A percentile compares a stretch with the other conserved stretches of the same genome.
phyloP scores from a whole-genome alignment of 1,284 basidiomycete species.

The Sanghuangporus baumii region DNA sequence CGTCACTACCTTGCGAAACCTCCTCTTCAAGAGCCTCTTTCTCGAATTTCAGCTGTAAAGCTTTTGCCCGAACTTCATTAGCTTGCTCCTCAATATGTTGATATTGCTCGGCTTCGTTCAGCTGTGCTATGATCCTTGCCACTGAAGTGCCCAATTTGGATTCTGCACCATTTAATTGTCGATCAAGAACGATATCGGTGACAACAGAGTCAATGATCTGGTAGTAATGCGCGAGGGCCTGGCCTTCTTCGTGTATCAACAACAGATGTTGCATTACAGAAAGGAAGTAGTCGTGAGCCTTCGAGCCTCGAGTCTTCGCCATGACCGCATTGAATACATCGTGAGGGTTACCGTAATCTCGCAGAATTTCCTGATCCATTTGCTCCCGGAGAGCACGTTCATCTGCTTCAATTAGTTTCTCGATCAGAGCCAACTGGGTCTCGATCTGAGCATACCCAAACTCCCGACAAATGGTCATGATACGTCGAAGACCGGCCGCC shows the following conservation, averaged over 20 bases:
- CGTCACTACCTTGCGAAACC: constrained; percentile 74
- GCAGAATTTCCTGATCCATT: constrained; percentile 72
- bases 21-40: constrained; percentile 78
- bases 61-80: constrained; percentile 58
- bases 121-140: constrained; percentile 82
- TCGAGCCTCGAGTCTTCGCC: constrained; percentile 68
- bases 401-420: constrained; percentile 71
- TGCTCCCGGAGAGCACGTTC: constrained; percentile 73
- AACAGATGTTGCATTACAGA: constrained; percentile 91
- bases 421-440: constrained; percentile 64
- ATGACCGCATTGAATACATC: constrained; percentile 86
- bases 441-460: constrained; percentile 67
- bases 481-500: constrained; percentile 71
- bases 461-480: constrained; percentile 66
- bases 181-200: constrained; percentile 90
- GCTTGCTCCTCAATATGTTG: constrained; percentile 79
- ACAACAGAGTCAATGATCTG: constrained; percentile 93
- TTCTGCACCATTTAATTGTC: constrained; percentile 81
- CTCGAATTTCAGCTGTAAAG: constrained; percentile 61
- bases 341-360: constrained; percentile 75
- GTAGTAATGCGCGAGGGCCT: constrained; percentile 81
- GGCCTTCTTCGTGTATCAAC: constrained; percentile 85
- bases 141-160: constrained; percentile 87
- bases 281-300: constrained; percentile 83
- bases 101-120: constrained; percentile 87